Evolutionary conservation across 2,329 filamentous ascomycete species (phyloP).

Genomic region (Penicillium sp.): DNA sequence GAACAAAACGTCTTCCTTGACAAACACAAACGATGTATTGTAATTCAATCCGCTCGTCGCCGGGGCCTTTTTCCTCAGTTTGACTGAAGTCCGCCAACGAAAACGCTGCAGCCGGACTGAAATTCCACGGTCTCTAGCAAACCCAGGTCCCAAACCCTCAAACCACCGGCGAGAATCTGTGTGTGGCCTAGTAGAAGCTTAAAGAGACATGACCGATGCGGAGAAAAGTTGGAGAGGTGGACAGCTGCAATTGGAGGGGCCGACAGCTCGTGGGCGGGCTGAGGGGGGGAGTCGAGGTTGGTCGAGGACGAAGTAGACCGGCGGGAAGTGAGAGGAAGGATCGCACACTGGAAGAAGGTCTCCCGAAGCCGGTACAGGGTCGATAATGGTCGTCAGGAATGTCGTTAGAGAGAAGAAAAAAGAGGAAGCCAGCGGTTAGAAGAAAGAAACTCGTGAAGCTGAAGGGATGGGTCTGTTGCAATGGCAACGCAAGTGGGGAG

Average conservation of each 20-base stretch:
- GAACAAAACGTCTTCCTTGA: too few species aligned
- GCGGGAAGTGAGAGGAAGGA: neutral
- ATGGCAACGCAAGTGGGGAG: constrained; percentile 44
- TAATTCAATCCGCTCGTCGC: constrained; percentile 14
- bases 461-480: constrained; percentile 43
- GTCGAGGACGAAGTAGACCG: constrained; percentile 3
- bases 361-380: too few species aligned
- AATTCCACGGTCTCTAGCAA: too few species aligned
- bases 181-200: constrained; percentile 20
- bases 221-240: constrained; percentile 12
- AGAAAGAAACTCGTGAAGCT: constrained; percentile 39
- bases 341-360: constrained; percentile 14
- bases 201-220: constrained; percentile 32
- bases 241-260: constrained; percentile 21
- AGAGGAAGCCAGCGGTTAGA: constrained; percentile 27
- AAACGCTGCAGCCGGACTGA: too few species aligned
- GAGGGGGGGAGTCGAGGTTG: constrained; percentile 8
- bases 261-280: constrained; percentile 23
- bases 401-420: constrained; percentile 23
- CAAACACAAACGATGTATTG: neutral
- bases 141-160: constrained; percentile 20
- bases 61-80: too few species aligned
- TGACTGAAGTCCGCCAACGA: too few species aligned
- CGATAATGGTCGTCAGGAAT: too few species aligned
- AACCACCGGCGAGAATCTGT: constrained; percentile 21